These are phyloP conservation scores for Puccinia coronata DNA, from an alignment of 1,284 basidiomycete species.

Conservation along the genomic window DNA sequence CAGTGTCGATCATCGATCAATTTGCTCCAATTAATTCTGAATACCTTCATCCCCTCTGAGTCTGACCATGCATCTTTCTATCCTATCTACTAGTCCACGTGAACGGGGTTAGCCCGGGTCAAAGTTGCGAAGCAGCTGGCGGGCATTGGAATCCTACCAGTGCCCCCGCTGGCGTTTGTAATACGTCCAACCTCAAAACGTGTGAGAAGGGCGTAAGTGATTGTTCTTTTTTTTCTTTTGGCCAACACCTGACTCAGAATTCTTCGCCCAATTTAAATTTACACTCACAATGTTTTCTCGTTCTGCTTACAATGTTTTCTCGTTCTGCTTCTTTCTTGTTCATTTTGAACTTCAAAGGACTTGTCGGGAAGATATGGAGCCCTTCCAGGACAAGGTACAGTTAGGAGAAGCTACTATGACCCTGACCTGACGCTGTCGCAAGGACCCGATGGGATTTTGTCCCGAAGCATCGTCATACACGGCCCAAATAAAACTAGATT, in stretches of 20 bases:
- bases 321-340: too few species aligned
- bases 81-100: not conserved
- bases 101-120: too few species aligned
- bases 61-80: not conserved
- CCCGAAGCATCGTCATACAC: conserved; percentile 28
- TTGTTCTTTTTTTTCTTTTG: not conserved
- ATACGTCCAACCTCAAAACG: not conserved
- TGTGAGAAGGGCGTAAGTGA: conserved; percentile 13
- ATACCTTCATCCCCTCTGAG: not conserved
- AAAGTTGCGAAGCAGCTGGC: not conserved
- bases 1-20: not conserved
- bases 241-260: too few species aligned
- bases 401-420: conserved; percentile 4
- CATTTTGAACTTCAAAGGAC: conserved; percentile 2
- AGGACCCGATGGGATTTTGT: not conserved
- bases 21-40: not conserved
- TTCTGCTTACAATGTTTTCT: too few species aligned
- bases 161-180: not conserved
- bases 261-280: too few species aligned
- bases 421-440: not conserved
- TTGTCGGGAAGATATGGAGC: conserved; percentile 20
- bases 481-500: conserved; percentile 1
- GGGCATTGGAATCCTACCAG: conserved; percentile 3
- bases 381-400: not conserved
- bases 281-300: too few species aligned